A percentile compares a stretch with the other conserved stretches of the same genome.
phyloP scores from a whole-genome alignment of 495 filamentous ascomycete species.

The Penicillium desertorum region DNA sequence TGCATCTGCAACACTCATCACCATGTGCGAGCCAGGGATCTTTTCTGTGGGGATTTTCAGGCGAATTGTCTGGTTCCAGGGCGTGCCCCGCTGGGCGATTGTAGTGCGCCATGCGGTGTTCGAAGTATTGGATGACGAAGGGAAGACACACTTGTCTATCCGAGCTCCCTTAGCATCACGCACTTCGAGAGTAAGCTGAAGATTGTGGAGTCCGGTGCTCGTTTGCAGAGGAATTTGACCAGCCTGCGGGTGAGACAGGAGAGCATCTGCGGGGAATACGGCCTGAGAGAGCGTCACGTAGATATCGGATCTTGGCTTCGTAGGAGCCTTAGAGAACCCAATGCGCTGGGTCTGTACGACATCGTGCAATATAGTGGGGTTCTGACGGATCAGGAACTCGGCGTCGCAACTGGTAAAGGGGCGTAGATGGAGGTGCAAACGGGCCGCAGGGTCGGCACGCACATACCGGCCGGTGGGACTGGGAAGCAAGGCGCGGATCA shows the following conservation, averaged over 20 bases:
- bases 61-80: constrained; percentile 85
- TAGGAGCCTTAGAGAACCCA: constrained; percentile 92
- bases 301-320: constrained; percentile 85
- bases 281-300: constrained; percentile 83
- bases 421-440: constrained; percentile 72
- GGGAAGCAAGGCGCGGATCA: constrained; percentile 72
- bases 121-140: constrained; percentile 72
- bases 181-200: constrained; percentile 89
- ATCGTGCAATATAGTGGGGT: constrained; percentile 82
- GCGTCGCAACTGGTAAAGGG: constrained; percentile 74
- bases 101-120: constrained; percentile 85
- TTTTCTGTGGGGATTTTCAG: constrained; percentile 77
- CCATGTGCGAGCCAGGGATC: constrained; percentile 79
- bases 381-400: constrained; percentile 75
- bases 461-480: constrained; percentile 71
- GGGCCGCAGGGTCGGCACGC: constrained; percentile 66
- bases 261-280: constrained; percentile 68
- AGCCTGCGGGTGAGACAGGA: constrained; percentile 75
- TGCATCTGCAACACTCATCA: constrained; percentile 83
- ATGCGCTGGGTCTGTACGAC: constrained; percentile 79
- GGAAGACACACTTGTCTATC: constrained; percentile 82
- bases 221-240: constrained; percentile 69
- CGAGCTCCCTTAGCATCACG: constrained; percentile 73
- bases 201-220: constrained; percentile 62
- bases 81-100: constrained; percentile 70